Evolutionary conservation across 2,329 filamentous ascomycete genomes (phyloP).

Genomic region (Nannizzia gypsea): DNA sequence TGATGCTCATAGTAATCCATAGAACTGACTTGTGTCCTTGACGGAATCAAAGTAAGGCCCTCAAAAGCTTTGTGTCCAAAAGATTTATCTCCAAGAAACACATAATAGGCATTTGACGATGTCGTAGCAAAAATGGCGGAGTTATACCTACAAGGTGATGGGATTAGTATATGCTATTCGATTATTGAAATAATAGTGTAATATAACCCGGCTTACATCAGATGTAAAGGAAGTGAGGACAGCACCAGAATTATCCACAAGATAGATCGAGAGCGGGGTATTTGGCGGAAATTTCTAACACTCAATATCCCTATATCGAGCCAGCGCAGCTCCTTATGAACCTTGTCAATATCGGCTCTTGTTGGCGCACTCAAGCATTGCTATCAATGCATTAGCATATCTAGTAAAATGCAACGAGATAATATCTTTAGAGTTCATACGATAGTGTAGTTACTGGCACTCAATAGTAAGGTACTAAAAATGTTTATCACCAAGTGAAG

Average conservation of each 20-base stretch:
- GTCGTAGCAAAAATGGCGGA: background rate
- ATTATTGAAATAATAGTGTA: background rate
- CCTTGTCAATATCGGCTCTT: slow-evolving; percentile 20
- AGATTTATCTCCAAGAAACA: background rate
- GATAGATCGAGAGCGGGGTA: background rate
- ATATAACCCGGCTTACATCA: background rate
- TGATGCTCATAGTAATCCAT: background rate
- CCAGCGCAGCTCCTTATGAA: slow-evolving; percentile 21
- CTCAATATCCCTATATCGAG: slow-evolving; percentile 24
- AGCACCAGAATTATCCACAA: background rate
- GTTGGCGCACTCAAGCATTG: background rate
- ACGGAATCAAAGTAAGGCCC: background rate
- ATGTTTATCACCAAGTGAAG: slow-evolving; percentile 27
- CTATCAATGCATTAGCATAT: background rate
- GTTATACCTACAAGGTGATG: background rate
- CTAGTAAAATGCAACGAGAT: background rate
- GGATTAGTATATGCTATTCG: background rate
- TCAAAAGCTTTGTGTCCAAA: background rate
- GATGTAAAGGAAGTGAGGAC: background rate
- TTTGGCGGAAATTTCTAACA: slow-evolving; percentile 17
- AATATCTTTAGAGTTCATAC: slow-evolving; percentile 20
- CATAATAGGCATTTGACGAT: background rate
- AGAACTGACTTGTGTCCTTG: background rate
- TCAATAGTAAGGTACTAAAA: slow-evolving; percentile 23
- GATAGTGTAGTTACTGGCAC: slow-evolving; percentile 27